Evolutionary conservation across 2,329 filamentous ascomycete genomes (phyloP).

Genomic region (Arthrocladium fulminans): DNA sequence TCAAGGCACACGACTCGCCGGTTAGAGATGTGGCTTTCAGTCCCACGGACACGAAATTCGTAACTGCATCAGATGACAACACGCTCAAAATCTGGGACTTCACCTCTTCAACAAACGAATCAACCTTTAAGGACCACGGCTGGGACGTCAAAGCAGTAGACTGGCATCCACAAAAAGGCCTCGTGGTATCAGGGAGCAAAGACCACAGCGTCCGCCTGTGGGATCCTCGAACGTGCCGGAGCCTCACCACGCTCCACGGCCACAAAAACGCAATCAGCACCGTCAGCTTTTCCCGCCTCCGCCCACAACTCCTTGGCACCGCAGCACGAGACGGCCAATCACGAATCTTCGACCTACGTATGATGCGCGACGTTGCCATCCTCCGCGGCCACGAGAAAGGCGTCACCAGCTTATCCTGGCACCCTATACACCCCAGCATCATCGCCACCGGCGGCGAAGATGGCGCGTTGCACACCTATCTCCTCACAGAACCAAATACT

Average conservation of each 20-base stretch:
- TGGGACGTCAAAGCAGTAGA: constrained; percentile 98
- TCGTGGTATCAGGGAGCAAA: constrained; percentile 93
- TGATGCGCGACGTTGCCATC: constrained; percentile 96
- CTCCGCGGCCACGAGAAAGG: constrained; percentile 94
- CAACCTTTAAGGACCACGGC: constrained; percentile 79
- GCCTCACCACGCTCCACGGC: constrained; percentile 85
- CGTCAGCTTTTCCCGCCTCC: constrained; percentile 77
- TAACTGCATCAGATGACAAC: constrained; percentile 90
- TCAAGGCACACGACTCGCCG: constrained; percentile 81
- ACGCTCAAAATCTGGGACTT: constrained; percentile 96
- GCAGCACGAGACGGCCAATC: constrained; percentile 89
- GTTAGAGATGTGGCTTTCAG: constrained; percentile 88
- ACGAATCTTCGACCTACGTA: constrained; percentile 85
- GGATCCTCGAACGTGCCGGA: constrained; percentile 88
- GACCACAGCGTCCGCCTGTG: constrained; percentile 96
- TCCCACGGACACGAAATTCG: constrained; percentile 89
- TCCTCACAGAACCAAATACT: constrained; percentile 89
- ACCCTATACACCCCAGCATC: constrained; percentile 81
- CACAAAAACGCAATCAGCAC: constrained; percentile 97
- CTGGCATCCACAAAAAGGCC: constrained; percentile 91
- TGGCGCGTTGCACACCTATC: constrained; percentile 82
- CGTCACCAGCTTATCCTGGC: constrained; percentile 85
- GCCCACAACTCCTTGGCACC: constrained; percentile 78
- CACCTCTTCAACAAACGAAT: constrained; percentile 72
- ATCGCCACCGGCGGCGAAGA: constrained; percentile 86